Evolutionary conservation across 2,329 filamentous ascomycete genomes (phyloP), one percentile per base, ranked within the genome.

Genomic region (Periglandula ipomoeae): DNA sequence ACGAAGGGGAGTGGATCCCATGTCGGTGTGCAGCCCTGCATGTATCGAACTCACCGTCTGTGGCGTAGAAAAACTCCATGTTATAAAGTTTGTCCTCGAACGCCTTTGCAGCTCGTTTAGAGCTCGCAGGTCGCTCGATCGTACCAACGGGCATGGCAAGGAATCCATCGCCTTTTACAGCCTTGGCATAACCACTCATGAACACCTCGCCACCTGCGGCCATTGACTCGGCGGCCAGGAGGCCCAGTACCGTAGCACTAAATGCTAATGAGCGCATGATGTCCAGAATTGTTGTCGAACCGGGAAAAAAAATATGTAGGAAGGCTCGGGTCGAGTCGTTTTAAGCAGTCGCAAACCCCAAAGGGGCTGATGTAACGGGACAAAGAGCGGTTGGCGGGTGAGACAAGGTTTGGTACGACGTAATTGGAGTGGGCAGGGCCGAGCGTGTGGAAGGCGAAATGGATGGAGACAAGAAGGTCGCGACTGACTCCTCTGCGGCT

Each of bases 31-130:
- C 5, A 17, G 17, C 19, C 35, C 6, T 19, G 35, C 19, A 34
- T 38, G 35, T 19, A 38, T 19, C 35, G n/a, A 17, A 44, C 67
- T 55, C 49, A 70, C 68, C 51, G 13, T 68, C 58, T 8, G 66
- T 65, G 5, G 67, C 59, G 44, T 71, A 71, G 47, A 69, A 70
- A 45, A 61, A 66, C 11, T 68, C 58, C 49, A 51, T 61, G 42
- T 71, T 71, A 10, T 63, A 54, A 24, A 71, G 53, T 15, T 53
- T 50, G 2, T 61, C 58, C 27, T 62, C 55, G 19, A 68, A 58
- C 10, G 62, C 52, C 10, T 58, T 57, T 41, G 56, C 55, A 30
- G 56, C 37, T 50, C 22, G 51, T 20, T 17, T 47, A 8, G 20
- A 19, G 13, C 34, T 37, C 6, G 49, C 53, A 10, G 58, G 54